Conservation (phyloP, 331 rosid species). For the Malus hybrid region DNA sequence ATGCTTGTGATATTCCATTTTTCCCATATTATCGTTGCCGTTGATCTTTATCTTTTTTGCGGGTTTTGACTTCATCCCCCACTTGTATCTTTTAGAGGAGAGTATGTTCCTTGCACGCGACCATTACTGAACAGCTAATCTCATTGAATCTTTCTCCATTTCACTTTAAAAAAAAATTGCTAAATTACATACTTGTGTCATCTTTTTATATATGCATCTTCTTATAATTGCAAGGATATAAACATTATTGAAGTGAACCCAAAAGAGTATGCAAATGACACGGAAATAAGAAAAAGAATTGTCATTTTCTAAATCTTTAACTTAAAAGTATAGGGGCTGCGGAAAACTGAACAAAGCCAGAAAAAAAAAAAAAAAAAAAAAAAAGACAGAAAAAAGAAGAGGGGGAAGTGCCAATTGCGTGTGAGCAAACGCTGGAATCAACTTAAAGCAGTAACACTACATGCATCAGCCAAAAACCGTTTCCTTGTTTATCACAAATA, state of each 20-base stretch:
- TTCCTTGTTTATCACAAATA: not conserved
- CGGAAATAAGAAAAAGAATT: not conserved
- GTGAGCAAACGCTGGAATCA: slow-evolving; percentile 14
- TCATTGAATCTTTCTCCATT: no score
- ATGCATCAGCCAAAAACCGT: slow-evolving; percentile 6
- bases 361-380: not conserved
- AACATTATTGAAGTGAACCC: not conserved
- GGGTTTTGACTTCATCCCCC: no score
- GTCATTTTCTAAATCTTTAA: slow-evolving; percentile 3
- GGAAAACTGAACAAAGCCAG: not conserved
- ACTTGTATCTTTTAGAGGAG: no score
- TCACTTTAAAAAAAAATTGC: no score
- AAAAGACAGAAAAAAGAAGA: not conserved
- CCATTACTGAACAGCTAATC: no score
- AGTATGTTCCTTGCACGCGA: no score
- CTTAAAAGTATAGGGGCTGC: not conserved
- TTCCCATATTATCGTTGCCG: no score
- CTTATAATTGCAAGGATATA: not conserved
- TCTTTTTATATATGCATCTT: not conserved
- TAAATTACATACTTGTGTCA: not conserved
- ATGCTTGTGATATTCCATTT: no score
- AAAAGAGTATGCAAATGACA: not conserved
- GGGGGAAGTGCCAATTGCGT: slow-evolving; percentile 20
- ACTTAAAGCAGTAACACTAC: not conserved
- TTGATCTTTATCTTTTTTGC: no score